A percentile compares a stretch with the other conserved stretches of the same genome.
Evolutionary conservation across 2,329 filamentous ascomycete genomes (phyloP).

Genomic region (Annulohypoxylon truncatum): DNA sequence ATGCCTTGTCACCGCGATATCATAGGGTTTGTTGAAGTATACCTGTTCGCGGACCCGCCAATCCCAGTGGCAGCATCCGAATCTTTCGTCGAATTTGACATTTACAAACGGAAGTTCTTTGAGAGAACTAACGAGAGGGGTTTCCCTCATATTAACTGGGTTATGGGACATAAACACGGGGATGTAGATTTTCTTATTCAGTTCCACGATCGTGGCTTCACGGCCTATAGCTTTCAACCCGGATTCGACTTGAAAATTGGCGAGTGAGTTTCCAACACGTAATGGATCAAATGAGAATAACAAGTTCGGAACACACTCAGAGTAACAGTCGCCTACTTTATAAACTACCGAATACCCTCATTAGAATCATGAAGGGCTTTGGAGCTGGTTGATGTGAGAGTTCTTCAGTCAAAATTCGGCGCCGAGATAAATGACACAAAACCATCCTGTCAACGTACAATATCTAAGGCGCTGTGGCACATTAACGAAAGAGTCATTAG

Average conservation of each 20-base stretch:
- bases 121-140: background rate
- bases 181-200: slow-evolving; percentile 32
- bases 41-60: background rate
- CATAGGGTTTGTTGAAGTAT: slow-evolving; percentile 24
- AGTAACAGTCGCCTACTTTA: background rate
- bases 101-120: slow-evolving; percentile 29
- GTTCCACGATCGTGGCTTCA: slow-evolving; percentile 6
- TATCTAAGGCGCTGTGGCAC: background rate
- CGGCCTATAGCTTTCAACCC: slow-evolving; percentile 10
- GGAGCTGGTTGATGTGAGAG: background rate
- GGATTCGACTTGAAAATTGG: slow-evolving; percentile 20
- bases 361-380: background rate
- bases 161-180: background rate
- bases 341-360: background rate
- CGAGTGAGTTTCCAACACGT: background rate
- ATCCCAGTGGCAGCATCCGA: background rate
- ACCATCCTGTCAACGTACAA: too few relatives aligned
- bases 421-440: background rate
- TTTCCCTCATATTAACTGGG: slow-evolving; percentile 7
- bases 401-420: background rate
- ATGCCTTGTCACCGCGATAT: slow-evolving; percentile 29
- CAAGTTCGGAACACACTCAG: background rate
- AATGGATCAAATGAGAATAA: background rate
- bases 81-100: slow-evolving; percentile 32
- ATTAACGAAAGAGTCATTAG: background rate